Evolutionary conservation across 371 early-diverging fungal species (phyloP), one percentile per base, ranked within the genome.

Genomic region (Mortierella sp.): DNA sequence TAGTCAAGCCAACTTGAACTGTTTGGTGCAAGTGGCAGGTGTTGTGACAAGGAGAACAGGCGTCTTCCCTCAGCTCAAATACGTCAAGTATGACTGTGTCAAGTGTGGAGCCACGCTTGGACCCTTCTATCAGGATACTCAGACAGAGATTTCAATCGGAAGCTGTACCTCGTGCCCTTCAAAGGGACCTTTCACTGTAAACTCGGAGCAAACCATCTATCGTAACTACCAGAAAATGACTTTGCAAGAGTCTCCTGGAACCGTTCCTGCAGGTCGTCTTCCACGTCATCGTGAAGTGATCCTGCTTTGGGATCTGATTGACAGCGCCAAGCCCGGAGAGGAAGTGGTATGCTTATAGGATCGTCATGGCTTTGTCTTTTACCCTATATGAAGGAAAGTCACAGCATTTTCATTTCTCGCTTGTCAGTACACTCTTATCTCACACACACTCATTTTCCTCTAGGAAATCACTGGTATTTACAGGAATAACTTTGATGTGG

Each of bases 161-260:
- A 91, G 90, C 69, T 99, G 99, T 86, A 88, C 91, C 14, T 92
- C 94, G 57, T 99, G 99, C 87, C 96, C 98, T 76, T 90, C 94
- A 25, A 92, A 90, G 48, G 98, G 99, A 7, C 97, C 99, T 2
- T 98, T 99, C 79, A 83, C 82, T 53, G 84, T 99, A 51, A 97
- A 97, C 77, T 88, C 93, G 51, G 94, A 96, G 71, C 95, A 97
- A 88, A 99, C 99, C 0, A 89, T 98, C 4, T 99, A 99, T 82
- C 92, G 99, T 74, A 98, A 99, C 86, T 98, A 96, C 77, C 99
- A 99, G 87, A 95, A 96, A 58, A 82, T 99, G 71, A 98, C 99
- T 0, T 85, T 99, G 47, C 99, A 99, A 79, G 99, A 99, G 84
- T 92, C 95, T 4, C 99, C 99, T 19, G 99, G 99, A 2, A 94